Evolutionary conservation across 2,329 filamentous ascomycete genomes (phyloP).

Genomic region (Sporothrix schenckii): DNA sequence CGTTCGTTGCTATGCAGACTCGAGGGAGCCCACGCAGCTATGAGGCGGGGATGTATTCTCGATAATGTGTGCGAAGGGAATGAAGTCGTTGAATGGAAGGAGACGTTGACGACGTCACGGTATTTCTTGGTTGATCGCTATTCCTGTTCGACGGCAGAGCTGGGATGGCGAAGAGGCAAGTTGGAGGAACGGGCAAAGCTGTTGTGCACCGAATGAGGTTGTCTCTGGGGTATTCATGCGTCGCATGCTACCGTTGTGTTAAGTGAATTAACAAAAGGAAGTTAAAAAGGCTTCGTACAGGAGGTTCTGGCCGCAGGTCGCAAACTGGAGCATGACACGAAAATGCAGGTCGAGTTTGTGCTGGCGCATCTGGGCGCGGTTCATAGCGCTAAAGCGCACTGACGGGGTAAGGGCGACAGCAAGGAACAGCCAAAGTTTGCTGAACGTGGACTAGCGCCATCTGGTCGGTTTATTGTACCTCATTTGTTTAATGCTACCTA

Average conservation of each 20-base stretch:
- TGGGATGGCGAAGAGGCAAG: neutral
- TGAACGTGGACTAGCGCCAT: neutral
- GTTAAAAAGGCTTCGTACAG: neutral
- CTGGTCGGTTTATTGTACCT: neutral
- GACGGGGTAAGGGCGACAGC: constrained; percentile 13
- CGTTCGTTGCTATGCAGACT: neutral
- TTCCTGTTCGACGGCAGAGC: neutral
- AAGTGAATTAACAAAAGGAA: neutral
- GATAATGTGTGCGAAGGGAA: neutral
- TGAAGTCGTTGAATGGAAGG: neutral
- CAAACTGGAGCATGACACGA: constrained; percentile 27
- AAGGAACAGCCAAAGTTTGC: neutral
- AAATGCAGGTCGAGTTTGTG: constrained; percentile 24
- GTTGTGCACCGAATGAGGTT: neutral
- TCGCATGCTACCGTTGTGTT: neutral
- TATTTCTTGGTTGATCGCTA: constrained; percentile 26
- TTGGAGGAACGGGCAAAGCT: neutral
- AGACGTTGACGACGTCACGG: constrained; percentile 25
- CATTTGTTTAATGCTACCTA: neutral
- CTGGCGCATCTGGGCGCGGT: constrained; percentile 16
- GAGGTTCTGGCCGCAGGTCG: constrained; percentile 6
- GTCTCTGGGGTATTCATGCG: neutral
- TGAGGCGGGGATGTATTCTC: neutral
- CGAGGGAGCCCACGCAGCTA: neutral
- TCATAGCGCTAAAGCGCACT: constrained; percentile 3